Percentiles rank a stretch among this genome's conserved stretches.
These are phyloP conservation scores for Zymoseptoria brevis DNA, from an alignment of 2,329 filamentous ascomycete genomes.

Conservation along the genomic window DNA sequence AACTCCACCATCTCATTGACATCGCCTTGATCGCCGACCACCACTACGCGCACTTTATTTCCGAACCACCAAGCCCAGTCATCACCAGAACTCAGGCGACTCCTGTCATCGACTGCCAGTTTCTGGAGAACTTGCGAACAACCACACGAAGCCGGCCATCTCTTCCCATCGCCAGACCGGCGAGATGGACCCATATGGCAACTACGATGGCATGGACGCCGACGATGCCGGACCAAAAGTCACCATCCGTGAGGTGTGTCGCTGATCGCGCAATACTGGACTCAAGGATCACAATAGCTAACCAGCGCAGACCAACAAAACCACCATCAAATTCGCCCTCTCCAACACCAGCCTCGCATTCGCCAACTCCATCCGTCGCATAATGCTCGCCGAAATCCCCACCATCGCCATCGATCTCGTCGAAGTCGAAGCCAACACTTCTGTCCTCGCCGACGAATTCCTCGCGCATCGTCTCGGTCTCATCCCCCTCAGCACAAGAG, in stretches of 20 bases:
- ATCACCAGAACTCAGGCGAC: background rate
- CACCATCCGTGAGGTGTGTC: constrained; percentile 39
- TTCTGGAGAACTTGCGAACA: background rate
- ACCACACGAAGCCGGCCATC: background rate
- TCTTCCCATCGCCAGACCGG: background rate
- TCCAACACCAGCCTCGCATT: constrained; percentile 82
- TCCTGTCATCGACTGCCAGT: background rate
- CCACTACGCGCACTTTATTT: background rate
- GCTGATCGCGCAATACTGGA: background rate
- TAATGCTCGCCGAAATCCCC: constrained; percentile 88
- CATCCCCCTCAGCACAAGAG: constrained; percentile 76
- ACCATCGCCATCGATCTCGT: constrained; percentile 93
- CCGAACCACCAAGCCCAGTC: background rate
- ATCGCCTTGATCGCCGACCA: background rate
- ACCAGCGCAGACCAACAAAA: constrained; percentile 52
- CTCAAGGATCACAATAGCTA: constrained; percentile 1
- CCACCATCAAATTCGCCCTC: constrained; percentile 85
- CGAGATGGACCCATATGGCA: constrained; percentile 15
- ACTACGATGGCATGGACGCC: constrained; percentile 15
- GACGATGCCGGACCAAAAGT: constrained; percentile 26
- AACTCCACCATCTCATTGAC: background rate
- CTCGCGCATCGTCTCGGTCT: constrained; percentile 86
- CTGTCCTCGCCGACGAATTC: constrained; percentile 94
- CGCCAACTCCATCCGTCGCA: constrained; percentile 83
- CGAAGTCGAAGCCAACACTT: constrained; percentile 85